A percentile compares a stretch with the other conserved stretches of the same genome.
Evolutionary conservation across 2,329 filamentous ascomycete genomes (phyloP).

Genomic region (Colletotrichum cuscutae): DNA sequence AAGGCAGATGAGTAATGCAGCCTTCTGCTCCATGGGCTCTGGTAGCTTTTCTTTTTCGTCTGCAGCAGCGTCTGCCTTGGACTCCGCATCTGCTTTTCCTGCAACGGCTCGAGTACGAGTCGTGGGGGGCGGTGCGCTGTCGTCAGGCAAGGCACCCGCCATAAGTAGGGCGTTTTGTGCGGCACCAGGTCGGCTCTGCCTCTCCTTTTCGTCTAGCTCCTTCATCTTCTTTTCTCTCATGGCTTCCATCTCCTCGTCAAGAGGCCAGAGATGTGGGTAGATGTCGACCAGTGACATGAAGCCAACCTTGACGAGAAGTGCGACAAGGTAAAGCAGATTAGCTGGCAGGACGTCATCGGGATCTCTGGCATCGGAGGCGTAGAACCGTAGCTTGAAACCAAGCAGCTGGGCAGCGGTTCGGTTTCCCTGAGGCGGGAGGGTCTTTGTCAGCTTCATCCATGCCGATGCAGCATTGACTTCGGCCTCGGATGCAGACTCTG

Average conservation of each 20-base stretch:
- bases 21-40: slow-evolving; percentile 88
- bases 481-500: slow-evolving; percentile 53
- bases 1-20: slow-evolving; percentile 83
- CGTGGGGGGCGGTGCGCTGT: slow-evolving; percentile 66
- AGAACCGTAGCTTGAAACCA: slow-evolving; percentile 97
- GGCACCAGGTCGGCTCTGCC: slow-evolving; percentile 74
- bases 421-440: slow-evolving; percentile 86
- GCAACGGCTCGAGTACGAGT: slow-evolving; percentile 60
- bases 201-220: slow-evolving; percentile 83
- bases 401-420: slow-evolving; percentile 92
- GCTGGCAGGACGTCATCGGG: slow-evolving; percentile 83
- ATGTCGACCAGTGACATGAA: slow-evolving; percentile 94
- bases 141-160: slow-evolving; percentile 88
- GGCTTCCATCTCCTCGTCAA: slow-evolving; percentile 83
- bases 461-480: slow-evolving; percentile 69
- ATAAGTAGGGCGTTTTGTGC: slow-evolving; percentile 85
- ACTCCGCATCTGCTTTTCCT: slow-evolving; percentile 62
- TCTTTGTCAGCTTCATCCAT: slow-evolving; percentile 86
- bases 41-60: slow-evolving; percentile 66
- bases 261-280: slow-evolving; percentile 90
- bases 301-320: slow-evolving; percentile 94
- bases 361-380: slow-evolving; percentile 82
- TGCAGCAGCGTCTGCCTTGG: slow-evolving; percentile 59
- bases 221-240: slow-evolving; percentile 77
- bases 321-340: slow-evolving; percentile 91